Percentiles rank a stretch among this genome's conserved stretches.
Evolutionary conservation across 208 protist genomes (phyloP).

Genomic region (Crithidia fasciculata): DNA sequence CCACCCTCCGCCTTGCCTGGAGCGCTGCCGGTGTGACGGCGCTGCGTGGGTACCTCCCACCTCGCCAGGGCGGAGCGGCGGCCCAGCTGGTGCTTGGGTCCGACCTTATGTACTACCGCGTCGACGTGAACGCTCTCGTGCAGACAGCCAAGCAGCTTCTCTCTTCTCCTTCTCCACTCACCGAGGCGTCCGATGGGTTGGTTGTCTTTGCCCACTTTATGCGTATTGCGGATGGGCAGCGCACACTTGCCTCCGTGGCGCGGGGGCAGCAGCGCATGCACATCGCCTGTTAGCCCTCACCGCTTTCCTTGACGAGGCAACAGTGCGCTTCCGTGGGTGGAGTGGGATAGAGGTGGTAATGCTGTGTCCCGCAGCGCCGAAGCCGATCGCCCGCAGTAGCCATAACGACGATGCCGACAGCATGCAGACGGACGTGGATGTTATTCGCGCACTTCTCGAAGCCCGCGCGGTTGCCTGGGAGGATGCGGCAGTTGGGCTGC

Average conservation of each 20-base stretch:
- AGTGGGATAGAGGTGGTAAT: constrained; percentile 53
- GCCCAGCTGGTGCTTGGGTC: constrained; percentile 59
- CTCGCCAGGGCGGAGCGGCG: neutral
- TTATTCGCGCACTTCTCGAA: neutral
- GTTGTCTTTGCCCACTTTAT: constrained; percentile 64
- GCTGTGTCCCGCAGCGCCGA: neutral
- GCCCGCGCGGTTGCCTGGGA: neutral
- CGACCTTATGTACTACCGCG: constrained; percentile 76
- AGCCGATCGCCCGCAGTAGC: too few relatives aligned
- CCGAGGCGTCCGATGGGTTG: constrained; percentile 9
- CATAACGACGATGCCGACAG: neutral
- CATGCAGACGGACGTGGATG: neutral
- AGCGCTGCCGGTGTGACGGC: constrained; percentile 23
- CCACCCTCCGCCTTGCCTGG: constrained; percentile 55
- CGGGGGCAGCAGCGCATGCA: constrained; percentile 27
- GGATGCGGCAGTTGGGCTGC: neutral
- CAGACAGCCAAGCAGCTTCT: constrained; percentile 41
- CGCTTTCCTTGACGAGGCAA: constrained; percentile 29
- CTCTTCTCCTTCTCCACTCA: neutral
- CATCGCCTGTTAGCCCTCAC: constrained; percentile 47
- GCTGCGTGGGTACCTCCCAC: constrained; percentile 20
- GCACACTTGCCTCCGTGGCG: constrained; percentile 34
- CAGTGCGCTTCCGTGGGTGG: constrained; percentile 41
- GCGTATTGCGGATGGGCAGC: constrained; percentile 58
- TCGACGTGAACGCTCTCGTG: constrained; percentile 56